phyloP scores from a whole-genome alignment of 129 eudicot genomes.

The Cynara cardunculus region DNA sequence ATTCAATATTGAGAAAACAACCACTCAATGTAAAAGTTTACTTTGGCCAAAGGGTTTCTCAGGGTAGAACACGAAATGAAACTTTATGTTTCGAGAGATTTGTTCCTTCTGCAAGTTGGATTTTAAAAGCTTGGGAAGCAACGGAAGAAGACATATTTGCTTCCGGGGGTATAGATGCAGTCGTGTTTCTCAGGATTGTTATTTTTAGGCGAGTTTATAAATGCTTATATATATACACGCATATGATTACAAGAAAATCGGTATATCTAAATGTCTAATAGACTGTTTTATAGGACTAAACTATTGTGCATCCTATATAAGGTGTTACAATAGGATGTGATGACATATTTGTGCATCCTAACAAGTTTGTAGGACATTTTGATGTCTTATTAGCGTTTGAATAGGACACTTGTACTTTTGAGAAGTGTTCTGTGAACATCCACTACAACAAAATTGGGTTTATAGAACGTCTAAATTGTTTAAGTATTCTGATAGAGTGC shows the following conservation, averaged over 20 bases:
- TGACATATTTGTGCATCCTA: not conserved
- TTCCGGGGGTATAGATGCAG: slow-evolving; percentile 88
- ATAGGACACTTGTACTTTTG: not conserved
- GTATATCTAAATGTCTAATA: not conserved
- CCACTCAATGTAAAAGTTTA: slow-evolving; percentile 75
- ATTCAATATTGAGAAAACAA: slow-evolving; percentile 87
- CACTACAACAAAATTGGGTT: no score
- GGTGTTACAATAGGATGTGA: not conserved
- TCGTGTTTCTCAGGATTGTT: slow-evolving; percentile 66
- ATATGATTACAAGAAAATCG: not conserved
- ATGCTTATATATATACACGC: not conserved
- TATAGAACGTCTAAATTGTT: no score
- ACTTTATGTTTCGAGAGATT: slow-evolving; percentile 54
- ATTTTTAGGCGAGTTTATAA: slow-evolving; percentile 54
- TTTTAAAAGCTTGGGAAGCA: slow-evolving; percentile 80
- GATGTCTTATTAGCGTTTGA: not conserved
- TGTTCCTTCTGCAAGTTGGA: slow-evolving; percentile 89
- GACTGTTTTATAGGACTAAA: not conserved
- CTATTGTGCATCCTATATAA: not conserved
- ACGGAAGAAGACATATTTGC: slow-evolving; percentile 73
- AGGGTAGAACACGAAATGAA: slow-evolving; percentile 27
- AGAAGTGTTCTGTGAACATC: not conserved
- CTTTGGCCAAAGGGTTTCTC: slow-evolving; percentile 73
- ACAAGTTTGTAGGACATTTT: not conserved
- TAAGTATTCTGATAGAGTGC: no score